A percentile compares a stretch with the other conserved stretches of the same genome.
These are phyloP conservation scores for Vitis cinerea DNA, from an alignment of 164 flowering plant species.

Conservation along the genomic window DNA sequence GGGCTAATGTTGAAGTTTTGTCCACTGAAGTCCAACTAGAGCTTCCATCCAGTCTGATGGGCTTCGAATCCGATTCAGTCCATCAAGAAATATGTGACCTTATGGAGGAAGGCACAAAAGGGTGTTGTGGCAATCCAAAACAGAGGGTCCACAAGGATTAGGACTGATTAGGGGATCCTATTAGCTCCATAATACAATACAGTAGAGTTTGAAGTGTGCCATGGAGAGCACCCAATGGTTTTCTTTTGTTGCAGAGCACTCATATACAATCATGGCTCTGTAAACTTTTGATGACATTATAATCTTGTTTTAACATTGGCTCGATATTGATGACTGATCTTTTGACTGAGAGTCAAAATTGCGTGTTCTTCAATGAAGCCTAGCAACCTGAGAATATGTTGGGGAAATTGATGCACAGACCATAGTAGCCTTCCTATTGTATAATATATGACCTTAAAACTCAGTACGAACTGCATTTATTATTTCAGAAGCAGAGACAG, in stretches of 20 bases:
- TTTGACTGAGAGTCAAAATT: not conserved
- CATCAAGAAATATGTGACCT: too few species aligned
- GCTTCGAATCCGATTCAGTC: too few species aligned
- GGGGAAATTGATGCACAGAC: not conserved
- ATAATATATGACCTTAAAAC: not conserved
- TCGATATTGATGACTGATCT: not conserved
- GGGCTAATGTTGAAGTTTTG: too few species aligned
- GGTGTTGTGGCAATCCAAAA: too few species aligned
- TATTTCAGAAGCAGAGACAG: not conserved
- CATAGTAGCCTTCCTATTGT: not conserved
- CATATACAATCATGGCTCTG: not conserved
- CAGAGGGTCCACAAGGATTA: too few species aligned
- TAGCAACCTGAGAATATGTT: not conserved
- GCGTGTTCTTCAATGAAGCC: not conserved
- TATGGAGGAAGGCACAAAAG: too few species aligned
- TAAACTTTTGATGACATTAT: not conserved
- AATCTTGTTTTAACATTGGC: not conserved
- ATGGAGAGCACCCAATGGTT: not conserved
- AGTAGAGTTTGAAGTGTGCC: not conserved
- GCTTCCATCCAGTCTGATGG: too few species aligned
- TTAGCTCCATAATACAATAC: too few species aligned
- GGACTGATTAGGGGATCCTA: too few species aligned
- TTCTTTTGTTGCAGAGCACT: not conserved
- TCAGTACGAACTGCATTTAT: not conserved
- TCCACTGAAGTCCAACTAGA: too few species aligned